These are phyloP conservation scores for Venustampulla echinocandica DNA, from an alignment of 495 filamentous ascomycete species.

Conservation along the genomic window DNA sequence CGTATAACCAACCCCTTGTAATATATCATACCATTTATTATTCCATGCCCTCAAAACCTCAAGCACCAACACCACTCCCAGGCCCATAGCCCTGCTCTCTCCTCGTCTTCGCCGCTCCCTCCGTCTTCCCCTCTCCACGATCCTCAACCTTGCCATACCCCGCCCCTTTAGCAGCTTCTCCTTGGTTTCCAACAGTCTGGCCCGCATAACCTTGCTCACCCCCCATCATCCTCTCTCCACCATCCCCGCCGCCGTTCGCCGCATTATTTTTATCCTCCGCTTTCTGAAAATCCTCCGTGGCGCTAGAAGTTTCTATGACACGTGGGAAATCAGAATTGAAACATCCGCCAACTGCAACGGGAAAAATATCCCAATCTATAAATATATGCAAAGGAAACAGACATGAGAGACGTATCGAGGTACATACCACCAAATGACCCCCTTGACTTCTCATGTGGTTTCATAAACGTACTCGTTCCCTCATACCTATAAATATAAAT, in stretches of 20 bases:
- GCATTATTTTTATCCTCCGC: neutral
- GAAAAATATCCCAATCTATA: no score
- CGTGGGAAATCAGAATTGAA: no score
- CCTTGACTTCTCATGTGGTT: slow-evolving; percentile 42
- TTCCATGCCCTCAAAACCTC: slow-evolving; percentile 8
- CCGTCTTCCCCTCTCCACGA: neutral
- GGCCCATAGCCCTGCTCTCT: slow-evolving; percentile 53
- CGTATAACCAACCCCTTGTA: neutral
- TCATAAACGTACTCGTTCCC: slow-evolving; percentile 40
- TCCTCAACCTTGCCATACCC: no score
- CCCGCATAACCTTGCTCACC: neutral
- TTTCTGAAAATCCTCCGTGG: neutral
- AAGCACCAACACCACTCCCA: slow-evolving; percentile 49
- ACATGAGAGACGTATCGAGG: no score
- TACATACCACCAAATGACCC: slow-evolving; percentile 50
- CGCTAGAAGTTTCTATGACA: neutral
- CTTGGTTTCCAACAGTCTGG: slow-evolving; percentile 35
- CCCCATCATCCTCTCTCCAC: slow-evolving; percentile 16
- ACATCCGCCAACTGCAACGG: no score
- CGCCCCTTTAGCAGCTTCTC: slow-evolving; percentile 52
- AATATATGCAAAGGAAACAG: no score
- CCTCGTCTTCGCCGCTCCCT: slow-evolving; percentile 35
- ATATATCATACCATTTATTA: neutral
- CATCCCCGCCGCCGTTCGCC: slow-evolving; percentile 12
- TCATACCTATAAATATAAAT: slow-evolving; percentile 45